Evolutionary conservation across 306 rosid genomes (phyloP).

Genomic region (Luffa acutangula): DNA sequence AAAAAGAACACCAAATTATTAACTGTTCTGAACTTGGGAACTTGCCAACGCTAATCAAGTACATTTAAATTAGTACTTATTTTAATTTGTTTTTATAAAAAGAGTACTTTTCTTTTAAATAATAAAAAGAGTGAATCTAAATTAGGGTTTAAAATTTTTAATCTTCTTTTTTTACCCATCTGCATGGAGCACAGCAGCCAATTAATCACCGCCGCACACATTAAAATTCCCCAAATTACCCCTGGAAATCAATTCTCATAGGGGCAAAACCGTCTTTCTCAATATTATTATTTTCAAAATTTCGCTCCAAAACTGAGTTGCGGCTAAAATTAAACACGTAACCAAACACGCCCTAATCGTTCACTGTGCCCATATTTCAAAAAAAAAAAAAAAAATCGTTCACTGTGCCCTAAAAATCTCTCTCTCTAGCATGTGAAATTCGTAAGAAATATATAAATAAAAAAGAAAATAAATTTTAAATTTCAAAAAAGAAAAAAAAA

Average conservation of each 20-base stretch:
- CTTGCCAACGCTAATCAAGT: not conserved
- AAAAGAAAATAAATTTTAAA: not conserved
- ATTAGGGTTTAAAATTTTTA: not conserved
- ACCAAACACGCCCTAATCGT: not conserved
- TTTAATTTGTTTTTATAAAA: not conserved
- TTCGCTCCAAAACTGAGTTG: not conserved
- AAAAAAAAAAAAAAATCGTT: too few relatives aligned
- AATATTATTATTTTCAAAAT: not conserved
- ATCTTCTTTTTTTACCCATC: not conserved
- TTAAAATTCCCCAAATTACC: not conserved
- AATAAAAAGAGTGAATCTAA: not conserved
- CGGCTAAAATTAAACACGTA: not conserved
- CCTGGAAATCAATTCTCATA: not conserved
- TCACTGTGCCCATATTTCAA: not conserved
- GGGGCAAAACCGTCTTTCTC: not conserved
- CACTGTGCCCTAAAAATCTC: not conserved
- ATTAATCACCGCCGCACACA: slow-evolving; percentile 2
- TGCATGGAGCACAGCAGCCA: not conserved
- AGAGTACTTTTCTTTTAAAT: not conserved
- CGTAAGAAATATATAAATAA: not conserved
- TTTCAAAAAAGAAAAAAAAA: too few relatives aligned
- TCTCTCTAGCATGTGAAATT: not conserved
- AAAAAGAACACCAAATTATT: not conserved
- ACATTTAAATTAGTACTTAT: not conserved
- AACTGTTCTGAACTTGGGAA: not conserved